Evolutionary conservation across 805 yeast genomes (phyloP).

Genomic region (Pichia heedii): DNA sequence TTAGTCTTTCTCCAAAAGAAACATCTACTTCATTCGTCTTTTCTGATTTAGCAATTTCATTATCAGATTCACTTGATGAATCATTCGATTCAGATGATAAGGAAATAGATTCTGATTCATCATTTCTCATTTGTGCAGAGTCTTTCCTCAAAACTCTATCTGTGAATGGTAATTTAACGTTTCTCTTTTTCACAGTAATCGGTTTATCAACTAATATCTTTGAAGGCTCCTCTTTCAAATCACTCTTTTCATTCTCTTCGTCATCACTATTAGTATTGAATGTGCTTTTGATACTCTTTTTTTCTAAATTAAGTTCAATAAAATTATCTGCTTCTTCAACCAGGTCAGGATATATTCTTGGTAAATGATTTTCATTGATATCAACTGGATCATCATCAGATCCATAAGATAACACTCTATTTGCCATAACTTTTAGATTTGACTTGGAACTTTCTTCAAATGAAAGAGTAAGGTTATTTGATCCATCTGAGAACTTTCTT

Average conservation of each 20-base stretch:
- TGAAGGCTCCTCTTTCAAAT: not conserved
- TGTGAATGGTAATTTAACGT: not conserved
- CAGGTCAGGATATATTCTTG: conserved; percentile 17
- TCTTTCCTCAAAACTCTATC: not conserved
- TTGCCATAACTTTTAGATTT: conserved; percentile 6
- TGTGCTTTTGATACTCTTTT: not conserved
- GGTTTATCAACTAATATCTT: not conserved
- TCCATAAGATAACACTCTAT: conserved; percentile 23
- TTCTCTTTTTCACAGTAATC: not conserved
- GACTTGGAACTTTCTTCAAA: not conserved
- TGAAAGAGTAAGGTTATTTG: not conserved
- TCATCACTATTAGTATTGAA: conserved; percentile 4
- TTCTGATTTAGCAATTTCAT: not conserved
- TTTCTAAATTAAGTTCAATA: conserved; percentile 15
- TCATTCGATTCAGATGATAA: too few species aligned
- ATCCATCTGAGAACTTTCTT: conserved; percentile 8
- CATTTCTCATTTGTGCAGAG: too few species aligned
- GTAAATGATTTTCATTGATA: conserved; percentile 12
- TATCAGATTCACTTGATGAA: not conserved
- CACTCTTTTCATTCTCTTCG: conserved; percentile 1
- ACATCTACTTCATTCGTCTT: not conserved
- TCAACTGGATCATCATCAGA: conserved; percentile 16
- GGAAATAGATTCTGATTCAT: too few species aligned
- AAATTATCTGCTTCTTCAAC: conserved; percentile 24
- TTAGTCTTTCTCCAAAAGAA: not conserved